Conservation (phyloP, 306 rosid genomes). For the Castanopsis chinensis region DNA sequence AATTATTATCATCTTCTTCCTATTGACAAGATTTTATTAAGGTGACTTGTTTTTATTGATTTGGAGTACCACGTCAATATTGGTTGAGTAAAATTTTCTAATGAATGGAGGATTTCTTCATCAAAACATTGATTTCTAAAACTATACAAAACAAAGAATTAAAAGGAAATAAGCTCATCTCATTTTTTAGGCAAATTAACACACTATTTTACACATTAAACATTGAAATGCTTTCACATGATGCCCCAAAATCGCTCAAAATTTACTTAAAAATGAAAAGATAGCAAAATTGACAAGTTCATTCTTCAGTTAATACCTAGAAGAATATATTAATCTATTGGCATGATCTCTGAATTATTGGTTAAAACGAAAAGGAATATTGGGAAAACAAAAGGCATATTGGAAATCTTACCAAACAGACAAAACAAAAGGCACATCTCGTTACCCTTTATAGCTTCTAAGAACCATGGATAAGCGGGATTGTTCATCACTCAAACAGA, state of each 20-base stretch:
- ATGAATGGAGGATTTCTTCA: neutral
- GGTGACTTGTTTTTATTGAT: too few species aligned
- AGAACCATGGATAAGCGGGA: slow-evolving; percentile 15
- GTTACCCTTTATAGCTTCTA: slow-evolving; percentile 9
- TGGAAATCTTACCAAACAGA: too few species aligned
- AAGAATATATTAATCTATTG: neutral
- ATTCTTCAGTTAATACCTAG: neutral
- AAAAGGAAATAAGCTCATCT: too few species aligned
- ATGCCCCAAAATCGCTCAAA: neutral
- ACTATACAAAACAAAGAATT: too few species aligned
- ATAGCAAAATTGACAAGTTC: neutral
- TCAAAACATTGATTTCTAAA: too few species aligned
- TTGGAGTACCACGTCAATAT: too few species aligned
- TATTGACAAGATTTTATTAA: too few species aligned
- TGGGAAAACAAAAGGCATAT: neutral
- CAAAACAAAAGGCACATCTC: neutral
- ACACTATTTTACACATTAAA: too few species aligned
- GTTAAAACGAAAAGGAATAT: slow-evolving; percentile 4
- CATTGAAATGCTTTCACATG: too few species aligned
- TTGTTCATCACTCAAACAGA: neutral
- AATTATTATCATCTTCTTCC: too few species aligned
- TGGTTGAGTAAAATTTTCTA: neutral
- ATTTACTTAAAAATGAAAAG: neutral
- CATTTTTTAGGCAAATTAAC: too few species aligned
- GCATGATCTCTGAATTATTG: slow-evolving; percentile 1